phyloP scores from a whole-genome alignment of 169 alveolate species.

The Besnoitia besnoiti region DNA sequence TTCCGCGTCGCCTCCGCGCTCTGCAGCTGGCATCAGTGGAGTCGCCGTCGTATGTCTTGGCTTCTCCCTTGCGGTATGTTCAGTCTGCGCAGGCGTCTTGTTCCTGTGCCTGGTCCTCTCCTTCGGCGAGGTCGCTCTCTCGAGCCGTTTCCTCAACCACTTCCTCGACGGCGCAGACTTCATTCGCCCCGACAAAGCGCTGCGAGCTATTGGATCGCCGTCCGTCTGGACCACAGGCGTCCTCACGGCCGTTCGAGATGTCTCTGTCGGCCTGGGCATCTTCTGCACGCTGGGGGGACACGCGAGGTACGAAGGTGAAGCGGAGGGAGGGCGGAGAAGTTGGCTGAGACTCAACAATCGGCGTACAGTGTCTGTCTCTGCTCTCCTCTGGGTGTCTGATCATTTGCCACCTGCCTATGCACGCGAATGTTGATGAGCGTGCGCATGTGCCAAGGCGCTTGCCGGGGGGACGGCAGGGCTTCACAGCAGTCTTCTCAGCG shows the following conservation, averaged over 20 bases:
- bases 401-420: too few relatives aligned
- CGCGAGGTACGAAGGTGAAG: background rate
- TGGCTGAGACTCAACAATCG: background rate
- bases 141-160: background rate
- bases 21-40: too few relatives aligned
- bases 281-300: background rate
- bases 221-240: background rate
- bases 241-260: background rate
- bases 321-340: background rate
- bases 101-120: background rate
- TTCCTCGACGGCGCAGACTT: background rate
- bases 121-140: background rate
- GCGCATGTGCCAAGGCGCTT: too few relatives aligned
- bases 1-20: too few relatives aligned
- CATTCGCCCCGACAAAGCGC: background rate
- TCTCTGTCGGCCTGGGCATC: slow-evolving; percentile 15
- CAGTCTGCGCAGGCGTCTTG: slow-evolving; percentile 37
- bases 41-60: too few relatives aligned
- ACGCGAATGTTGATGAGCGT: too few relatives aligned
- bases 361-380: background rate
- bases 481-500: too few relatives aligned
- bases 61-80: background rate
- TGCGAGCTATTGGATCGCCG: background rate
- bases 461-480: too few relatives aligned
- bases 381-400: too few relatives aligned